A percentile compares a stretch with the other conserved stretches of the same genome.
These are phyloP conservation scores for Pseudogymnoascus sp. DNA, from an alignment of 2,329 filamentous ascomycete genomes.

Conservation along the genomic window DNA sequence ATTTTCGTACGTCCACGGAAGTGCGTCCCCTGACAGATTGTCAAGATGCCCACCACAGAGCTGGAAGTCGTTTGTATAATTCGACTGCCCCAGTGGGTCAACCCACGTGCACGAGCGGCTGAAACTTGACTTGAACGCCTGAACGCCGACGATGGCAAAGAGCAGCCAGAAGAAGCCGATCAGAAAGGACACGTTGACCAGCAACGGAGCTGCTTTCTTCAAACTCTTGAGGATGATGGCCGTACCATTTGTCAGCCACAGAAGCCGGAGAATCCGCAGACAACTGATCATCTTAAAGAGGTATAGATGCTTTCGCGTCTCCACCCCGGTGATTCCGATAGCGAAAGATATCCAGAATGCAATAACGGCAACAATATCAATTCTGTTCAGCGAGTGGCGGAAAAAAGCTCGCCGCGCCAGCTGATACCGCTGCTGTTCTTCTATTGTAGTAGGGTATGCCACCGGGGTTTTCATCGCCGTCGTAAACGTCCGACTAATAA, in stretches of 20 bases:
- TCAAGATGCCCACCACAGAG: conserved; percentile 83
- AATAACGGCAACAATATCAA: conserved; percentile 91
- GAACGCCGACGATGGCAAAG: conserved; percentile 93
- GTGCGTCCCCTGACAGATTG: conserved; percentile 45
- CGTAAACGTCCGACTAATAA: conserved; percentile 66
- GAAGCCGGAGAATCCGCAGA: conserved; percentile 81
- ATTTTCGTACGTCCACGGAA: conserved; percentile 62
- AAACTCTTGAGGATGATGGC: conserved; percentile 90
- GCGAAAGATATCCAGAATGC: conserved; percentile 89
- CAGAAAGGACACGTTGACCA: conserved; percentile 88
- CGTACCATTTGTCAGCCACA: conserved; percentile 88
- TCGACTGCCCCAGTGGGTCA: conserved; percentile 53
- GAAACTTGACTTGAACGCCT: conserved; percentile 86
- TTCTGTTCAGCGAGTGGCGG: conserved; percentile 88
- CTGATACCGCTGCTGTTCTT: conserved; percentile 74
- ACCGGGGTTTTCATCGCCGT: conserved; percentile 50
- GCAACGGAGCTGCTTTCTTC: conserved; percentile 86
- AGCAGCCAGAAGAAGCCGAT: conserved; percentile 97
- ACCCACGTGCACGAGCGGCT: conserved; percentile 73
- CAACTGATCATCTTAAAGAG: conserved; percentile 96
- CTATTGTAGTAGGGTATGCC: conserved; percentile 53
- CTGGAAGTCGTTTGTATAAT: conserved; percentile 58
- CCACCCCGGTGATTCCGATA: conserved; percentile 62
- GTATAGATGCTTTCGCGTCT: conserved; percentile 66
- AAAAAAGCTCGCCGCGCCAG: conserved; percentile 87